Evolutionary conservation across 306 rosid genomes (phyloP).

Genomic region (Rosa lucieae): DNA sequence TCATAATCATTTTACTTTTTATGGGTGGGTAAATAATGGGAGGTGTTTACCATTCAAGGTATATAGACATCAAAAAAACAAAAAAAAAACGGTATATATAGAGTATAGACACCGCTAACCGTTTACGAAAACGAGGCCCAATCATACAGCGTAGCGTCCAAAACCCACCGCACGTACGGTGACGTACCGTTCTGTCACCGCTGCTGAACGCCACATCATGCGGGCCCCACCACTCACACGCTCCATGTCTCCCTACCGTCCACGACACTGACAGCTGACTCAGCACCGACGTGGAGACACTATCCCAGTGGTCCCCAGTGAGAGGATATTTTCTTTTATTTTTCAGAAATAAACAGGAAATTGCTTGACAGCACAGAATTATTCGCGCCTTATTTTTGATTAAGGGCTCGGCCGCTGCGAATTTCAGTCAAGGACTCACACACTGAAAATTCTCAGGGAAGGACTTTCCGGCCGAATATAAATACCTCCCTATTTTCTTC

Average conservation of each 20-base stretch:
- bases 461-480: constrained; percentile 75
- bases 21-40: no score
- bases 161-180: background rate
- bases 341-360: background rate
- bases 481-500: constrained; percentile 26
- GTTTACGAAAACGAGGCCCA: background rate
- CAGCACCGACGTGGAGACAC: background rate
- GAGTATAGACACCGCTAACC: background rate
- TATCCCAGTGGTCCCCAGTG: background rate
- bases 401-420: constrained; percentile 19
- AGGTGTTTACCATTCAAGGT: no score
- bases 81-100: no score
- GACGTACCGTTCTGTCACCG: background rate
- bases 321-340: no score
- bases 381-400: background rate
- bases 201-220: constrained; percentile 44
- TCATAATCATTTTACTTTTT: no score
- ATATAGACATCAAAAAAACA: no score
- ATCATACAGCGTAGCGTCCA: background rate
- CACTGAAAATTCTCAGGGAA: constrained; percentile 63
- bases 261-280: background rate
- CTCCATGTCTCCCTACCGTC: background rate
- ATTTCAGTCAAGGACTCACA: constrained; percentile 65
- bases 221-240: constrained; percentile 22
- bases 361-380: background rate